Base-by-base conservation (phyloP, 1,284 basidiomycete genomes). In the Rhodotorula sp. region DNA sequence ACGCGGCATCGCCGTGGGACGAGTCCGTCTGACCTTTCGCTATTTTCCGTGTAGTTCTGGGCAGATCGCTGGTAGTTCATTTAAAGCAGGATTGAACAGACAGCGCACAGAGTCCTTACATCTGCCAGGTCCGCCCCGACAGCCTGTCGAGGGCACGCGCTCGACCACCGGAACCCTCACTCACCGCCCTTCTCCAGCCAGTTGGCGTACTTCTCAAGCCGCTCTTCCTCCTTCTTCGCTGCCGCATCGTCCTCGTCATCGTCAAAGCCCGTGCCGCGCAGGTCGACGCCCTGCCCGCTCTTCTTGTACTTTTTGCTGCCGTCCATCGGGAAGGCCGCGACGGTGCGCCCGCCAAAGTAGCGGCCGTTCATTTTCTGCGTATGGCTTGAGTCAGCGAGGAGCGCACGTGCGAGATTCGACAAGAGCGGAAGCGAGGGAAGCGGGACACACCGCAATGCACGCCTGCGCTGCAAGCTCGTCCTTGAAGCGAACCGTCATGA, bases 401-500 rank as follows among this genome's bases (percentile, higher is more conserved):
- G n/a, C 48, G 27, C 39, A 65, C n/a, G 21, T n/a, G n/a, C n/a
- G 25, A 21, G 41, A 27, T 10, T 32, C n/a, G 51, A 32, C 12
- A 5, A 29, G 13, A 7, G 19, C 55, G 32, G 29, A 29, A 57
- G 54, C 34, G 48, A 25, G 53, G 13, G 64, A 41, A n/a, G n/a
- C n/a, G n/a, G 25, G 21, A 86, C 91, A 77, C 77, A 91, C 93
- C 67, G 91, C 72, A 21, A 98, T 85, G 79, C 96, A 99, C 9
- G 92, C 92, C 80, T 92, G 88, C 0, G 96, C 96, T 66, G 92
- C 89, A 6, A 92, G 79, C 10, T 90, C 86, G 75, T 96, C 93
- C 70, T 89, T 89, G 84, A 98, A 99, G 78, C 96, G 96, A 74
- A 99, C 89, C 0, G 94, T 96, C 87, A 99, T 97, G 68, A 99